These are phyloP conservation scores for Botryotinia calthae DNA, from an alignment of 2,329 filamentous ascomycete species.

Conservation along the genomic window DNA sequence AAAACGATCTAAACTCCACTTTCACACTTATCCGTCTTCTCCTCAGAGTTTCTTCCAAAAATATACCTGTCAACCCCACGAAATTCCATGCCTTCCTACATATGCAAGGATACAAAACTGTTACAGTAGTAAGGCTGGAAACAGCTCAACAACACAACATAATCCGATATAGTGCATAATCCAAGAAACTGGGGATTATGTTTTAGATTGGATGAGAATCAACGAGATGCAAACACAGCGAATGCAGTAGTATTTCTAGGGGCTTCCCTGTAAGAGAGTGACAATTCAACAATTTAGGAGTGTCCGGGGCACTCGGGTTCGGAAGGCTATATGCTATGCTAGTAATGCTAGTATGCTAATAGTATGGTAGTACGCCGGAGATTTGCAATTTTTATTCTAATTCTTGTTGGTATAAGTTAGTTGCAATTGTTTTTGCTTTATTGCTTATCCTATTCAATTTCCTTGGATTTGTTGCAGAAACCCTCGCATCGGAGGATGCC, in stretches of 20 bases:
- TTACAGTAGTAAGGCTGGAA: constrained; percentile 21
- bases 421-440: constrained; percentile 6
- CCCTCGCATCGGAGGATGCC: constrained; percentile 3
- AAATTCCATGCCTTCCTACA: constrained; percentile 16
- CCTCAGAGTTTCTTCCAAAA: neutral
- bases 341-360: constrained; percentile 1
- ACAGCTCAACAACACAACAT: constrained; percentile 18
- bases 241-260: constrained; percentile 15
- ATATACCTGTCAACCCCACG: constrained; percentile 12
- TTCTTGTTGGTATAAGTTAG: neutral
- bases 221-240: constrained; percentile 6
- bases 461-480: constrained; percentile 3
- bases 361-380: constrained; percentile 2
- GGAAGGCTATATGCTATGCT: neutral
- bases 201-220: constrained; percentile 8
- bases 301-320: constrained; percentile 19
- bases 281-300: constrained; percentile 11
- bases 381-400: constrained; percentile 1
- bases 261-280: neutral
- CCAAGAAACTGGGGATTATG: constrained; percentile 6
- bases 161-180: constrained; percentile 7
- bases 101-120: constrained; percentile 15
- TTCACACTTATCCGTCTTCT: neutral
- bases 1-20: constrained; percentile 11
- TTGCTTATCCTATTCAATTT: neutral